Evolutionary conservation across 164 flowering plant genomes (phyloP).

Genomic region (Hamamelis virginiana): DNA sequence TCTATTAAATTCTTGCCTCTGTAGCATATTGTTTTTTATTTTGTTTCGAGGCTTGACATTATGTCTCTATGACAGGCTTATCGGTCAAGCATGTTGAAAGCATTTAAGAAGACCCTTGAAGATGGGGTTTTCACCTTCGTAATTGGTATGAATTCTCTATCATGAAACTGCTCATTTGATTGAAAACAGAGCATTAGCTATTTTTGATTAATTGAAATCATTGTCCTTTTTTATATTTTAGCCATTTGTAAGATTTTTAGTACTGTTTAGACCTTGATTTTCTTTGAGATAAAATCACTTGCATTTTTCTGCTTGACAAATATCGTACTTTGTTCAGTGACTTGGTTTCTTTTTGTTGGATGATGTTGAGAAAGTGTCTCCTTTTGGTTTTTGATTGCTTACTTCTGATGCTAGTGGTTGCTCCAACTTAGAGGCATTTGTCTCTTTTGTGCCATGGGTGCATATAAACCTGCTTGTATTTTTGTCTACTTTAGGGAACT

Average conservation of each 20-base stretch:
- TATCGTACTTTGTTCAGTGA: slow-evolving; percentile 4
- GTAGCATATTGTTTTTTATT: not conserved
- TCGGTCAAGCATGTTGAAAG: slow-evolving; percentile 95
- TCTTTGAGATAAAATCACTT: slow-evolving; percentile 11
- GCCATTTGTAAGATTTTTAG: slow-evolving; percentile 3
- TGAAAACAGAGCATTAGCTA: not conserved
- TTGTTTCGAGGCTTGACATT: slow-evolving; percentile 13
- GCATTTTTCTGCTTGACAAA: slow-evolving; percentile 12
- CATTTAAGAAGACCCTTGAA: slow-evolving; percentile 93
- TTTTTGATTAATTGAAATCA: not conserved
- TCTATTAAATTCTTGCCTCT: not conserved
- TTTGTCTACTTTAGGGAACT: slow-evolving; percentile 7
- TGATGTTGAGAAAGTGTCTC: slow-evolving; percentile 9
- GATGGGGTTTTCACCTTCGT: slow-evolving; percentile 79
- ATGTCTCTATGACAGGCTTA: slow-evolving; percentile 58
- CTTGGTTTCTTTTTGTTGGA: slow-evolving; percentile 17
- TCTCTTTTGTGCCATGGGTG: not conserved
- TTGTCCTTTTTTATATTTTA: not conserved
- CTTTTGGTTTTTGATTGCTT: slow-evolving; percentile 14
- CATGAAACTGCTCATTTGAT: slow-evolving; percentile 1
- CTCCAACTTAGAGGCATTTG: slow-evolving; percentile 5
- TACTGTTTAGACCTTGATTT: slow-evolving; percentile 3
- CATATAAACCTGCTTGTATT: slow-evolving; percentile 8
- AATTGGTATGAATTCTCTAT: slow-evolving; percentile 69
- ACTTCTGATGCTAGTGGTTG: slow-evolving; percentile 10